Conservation (phyloP, 2,329 filamentous ascomycete species). For the Penicillium sp. region DNA sequence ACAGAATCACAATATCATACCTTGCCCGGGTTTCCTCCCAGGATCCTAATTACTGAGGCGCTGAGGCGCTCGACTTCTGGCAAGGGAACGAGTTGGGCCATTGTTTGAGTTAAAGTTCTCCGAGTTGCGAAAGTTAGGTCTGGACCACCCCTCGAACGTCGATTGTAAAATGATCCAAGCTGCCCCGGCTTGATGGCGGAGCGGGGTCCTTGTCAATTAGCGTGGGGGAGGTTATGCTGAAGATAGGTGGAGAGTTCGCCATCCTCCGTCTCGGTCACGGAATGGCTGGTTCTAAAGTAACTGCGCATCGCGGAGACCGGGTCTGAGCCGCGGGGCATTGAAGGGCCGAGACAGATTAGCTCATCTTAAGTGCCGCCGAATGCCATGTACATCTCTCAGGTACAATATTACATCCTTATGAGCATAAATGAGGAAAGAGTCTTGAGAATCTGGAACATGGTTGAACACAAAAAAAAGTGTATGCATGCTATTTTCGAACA, state of each 20-base stretch:
- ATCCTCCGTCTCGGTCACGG: neutral
- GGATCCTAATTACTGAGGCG: conserved; percentile 73
- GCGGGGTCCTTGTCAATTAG: neutral
- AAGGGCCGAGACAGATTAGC: conserved; percentile 23
- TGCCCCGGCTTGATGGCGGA: neutral
- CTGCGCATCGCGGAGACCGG: neutral
- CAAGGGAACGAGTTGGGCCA: conserved; percentile 64
- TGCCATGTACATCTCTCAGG: neutral
- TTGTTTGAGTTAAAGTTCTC: conserved; percentile 30
- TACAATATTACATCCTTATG: neutral
- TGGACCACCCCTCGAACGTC: neutral
- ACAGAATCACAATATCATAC: conserved; percentile 36
- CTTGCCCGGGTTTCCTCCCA: conserved; percentile 89
- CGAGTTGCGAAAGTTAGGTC: neutral
- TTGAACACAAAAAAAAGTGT: conserved; percentile 34
- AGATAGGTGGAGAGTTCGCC: neutral
- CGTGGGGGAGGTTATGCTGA: neutral
- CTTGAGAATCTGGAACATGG: neutral
- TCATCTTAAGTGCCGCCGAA: conserved; percentile 7
- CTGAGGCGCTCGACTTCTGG: conserved; percentile 76
- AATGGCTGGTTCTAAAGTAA: neutral
- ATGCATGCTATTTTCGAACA: conserved; percentile 39
- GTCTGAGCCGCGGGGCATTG: conserved; percentile 9
- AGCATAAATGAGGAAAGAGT: too few species aligned
- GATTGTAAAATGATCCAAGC: conserved; percentile 4